phyloP scores from a whole-genome alignment of 2,329 filamentous ascomycete species.

The Colletotrichum zoysiae region DNA sequence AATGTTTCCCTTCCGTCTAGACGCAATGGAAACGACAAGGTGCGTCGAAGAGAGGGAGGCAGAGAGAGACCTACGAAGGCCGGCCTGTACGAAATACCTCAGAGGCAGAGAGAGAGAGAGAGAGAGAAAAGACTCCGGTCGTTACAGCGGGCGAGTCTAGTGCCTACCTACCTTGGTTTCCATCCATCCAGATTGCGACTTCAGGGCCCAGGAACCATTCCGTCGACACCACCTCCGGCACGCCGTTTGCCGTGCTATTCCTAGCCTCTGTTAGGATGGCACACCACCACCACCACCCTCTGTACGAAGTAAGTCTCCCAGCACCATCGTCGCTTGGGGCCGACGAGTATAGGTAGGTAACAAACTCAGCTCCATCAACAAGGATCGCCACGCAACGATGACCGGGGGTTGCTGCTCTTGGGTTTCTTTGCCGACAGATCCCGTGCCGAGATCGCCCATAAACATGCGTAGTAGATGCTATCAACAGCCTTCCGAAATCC shows the following conservation, averaged over 20 bases:
- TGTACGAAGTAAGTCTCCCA: not conserved
- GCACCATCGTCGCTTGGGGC: constrained; percentile 14
- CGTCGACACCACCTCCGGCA: constrained; percentile 19
- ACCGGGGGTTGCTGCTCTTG: not conserved
- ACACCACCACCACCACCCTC: not conserved
- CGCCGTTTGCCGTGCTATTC: constrained; percentile 34
- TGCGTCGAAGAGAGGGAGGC: too few relatives aligned
- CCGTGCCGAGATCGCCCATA: not conserved
- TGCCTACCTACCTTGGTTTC: not conserved
- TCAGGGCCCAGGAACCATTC: not conserved
- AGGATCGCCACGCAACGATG: not conserved
- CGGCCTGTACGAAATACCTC: too few relatives aligned
- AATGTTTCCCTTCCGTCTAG: not conserved
- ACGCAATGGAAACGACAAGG: too few relatives aligned
- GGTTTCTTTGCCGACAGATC: constrained; percentile 9
- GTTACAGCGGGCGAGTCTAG: not conserved
- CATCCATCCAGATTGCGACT: not conserved
- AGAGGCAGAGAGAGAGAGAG: not conserved
- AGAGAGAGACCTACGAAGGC: too few relatives aligned
- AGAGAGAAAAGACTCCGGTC: not conserved
- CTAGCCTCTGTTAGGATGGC: constrained; percentile 9
- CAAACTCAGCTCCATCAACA: constrained; percentile 21
- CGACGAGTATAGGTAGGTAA: not conserved
- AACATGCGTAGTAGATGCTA: not conserved
- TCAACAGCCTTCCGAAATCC: not conserved